Conservation (phyloP, 2,329 filamentous ascomycete genomes). For the Metarhizium guizhouense region DNA sequence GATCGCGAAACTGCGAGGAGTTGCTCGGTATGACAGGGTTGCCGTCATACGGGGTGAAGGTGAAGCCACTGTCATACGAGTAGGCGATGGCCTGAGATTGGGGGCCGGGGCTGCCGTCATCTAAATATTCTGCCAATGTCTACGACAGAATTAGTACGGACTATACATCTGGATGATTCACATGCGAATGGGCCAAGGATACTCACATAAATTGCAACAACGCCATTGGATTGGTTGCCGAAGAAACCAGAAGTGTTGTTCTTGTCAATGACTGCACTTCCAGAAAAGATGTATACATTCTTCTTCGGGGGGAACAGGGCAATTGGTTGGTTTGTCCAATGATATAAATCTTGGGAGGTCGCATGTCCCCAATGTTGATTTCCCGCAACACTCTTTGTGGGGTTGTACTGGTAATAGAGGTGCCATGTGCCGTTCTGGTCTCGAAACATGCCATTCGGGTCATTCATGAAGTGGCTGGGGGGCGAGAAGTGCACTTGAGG, state of each 20-base stretch:
- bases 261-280: slow-evolving; percentile 48
- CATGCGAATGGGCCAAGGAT: background rate
- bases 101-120: slow-evolving; percentile 1
- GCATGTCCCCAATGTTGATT: slow-evolving; percentile 62
- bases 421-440: slow-evolving; percentile 51
- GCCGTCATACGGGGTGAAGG: slow-evolving; percentile 46
- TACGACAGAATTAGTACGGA: slow-evolving; percentile 5
- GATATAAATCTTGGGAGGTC: slow-evolving; percentile 51
- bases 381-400: slow-evolving; percentile 34
- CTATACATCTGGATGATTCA: background rate
- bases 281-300: slow-evolving; percentile 38
- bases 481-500: slow-evolving; percentile 7
- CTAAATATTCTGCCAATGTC: slow-evolving; percentile 12
- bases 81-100: slow-evolving; percentile 54
- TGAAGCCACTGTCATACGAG: slow-evolving; percentile 52
- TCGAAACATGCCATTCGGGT: slow-evolving; percentile 27
- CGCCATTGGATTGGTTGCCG: slow-evolving; percentile 46
- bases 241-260: slow-evolving; percentile 62
- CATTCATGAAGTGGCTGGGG: slow-evolving; percentile 6
- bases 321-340: slow-evolving; percentile 57
- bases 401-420: slow-evolving; percentile 54
- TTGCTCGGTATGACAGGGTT: slow-evolving; percentile 53
- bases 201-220: slow-evolving; percentile 40
- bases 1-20: slow-evolving; percentile 53
- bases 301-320: slow-evolving; percentile 43